These are phyloP conservation scores for Cyclotella baltica DNA, from an alignment of 108 stramenopile species.

Conservation along the genomic window DNA sequence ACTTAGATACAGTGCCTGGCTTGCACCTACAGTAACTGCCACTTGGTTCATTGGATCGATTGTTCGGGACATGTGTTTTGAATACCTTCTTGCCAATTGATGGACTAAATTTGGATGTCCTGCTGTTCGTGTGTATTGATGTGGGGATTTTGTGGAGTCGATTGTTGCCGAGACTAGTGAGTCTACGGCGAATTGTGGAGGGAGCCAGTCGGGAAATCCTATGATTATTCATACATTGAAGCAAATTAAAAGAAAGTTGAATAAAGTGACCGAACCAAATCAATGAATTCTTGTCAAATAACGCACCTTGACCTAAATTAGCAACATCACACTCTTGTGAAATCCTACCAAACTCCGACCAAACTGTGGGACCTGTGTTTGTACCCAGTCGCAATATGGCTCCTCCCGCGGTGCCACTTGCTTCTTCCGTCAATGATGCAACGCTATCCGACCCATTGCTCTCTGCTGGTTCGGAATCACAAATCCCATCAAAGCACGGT, in stretches of 20 bases:
- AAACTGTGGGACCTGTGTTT: conserved; percentile 80
- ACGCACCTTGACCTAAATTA: conserved; percentile 80
- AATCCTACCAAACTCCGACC: conserved; percentile 87
- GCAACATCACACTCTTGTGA: conserved; percentile 71
- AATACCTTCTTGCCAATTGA: conserved; percentile 89
- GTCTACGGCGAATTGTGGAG: conserved; percentile 84
- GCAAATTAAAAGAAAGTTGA: not conserved
- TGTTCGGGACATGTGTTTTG: conserved; percentile 77
- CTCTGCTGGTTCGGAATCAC: conserved; percentile 21
- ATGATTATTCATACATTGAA: not conserved
- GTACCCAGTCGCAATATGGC: conserved; percentile 69
- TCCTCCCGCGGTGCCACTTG: conserved; percentile 50
- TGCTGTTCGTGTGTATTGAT: conserved; percentile 96
- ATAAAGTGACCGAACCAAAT: not conserved
- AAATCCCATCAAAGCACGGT: conserved; percentile 54
- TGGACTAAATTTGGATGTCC: conserved; percentile 94
- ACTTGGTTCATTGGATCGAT: conserved; percentile 89
- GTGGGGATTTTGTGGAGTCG: conserved; percentile 66
- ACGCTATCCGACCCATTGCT: not conserved
- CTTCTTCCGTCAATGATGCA: not conserved
- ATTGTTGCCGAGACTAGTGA: conserved; percentile 71
- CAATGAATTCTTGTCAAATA: not conserved
- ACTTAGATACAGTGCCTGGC: conserved; percentile 89
- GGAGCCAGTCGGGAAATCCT: conserved; percentile 85
- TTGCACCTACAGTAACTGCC: conserved; percentile 95